A percentile compares a stretch with the other conserved stretches of the same genome.
Evolutionary conservation across 768 basidiomycete genomes (phyloP).

Genomic region (Tulasnella sp.): DNA sequence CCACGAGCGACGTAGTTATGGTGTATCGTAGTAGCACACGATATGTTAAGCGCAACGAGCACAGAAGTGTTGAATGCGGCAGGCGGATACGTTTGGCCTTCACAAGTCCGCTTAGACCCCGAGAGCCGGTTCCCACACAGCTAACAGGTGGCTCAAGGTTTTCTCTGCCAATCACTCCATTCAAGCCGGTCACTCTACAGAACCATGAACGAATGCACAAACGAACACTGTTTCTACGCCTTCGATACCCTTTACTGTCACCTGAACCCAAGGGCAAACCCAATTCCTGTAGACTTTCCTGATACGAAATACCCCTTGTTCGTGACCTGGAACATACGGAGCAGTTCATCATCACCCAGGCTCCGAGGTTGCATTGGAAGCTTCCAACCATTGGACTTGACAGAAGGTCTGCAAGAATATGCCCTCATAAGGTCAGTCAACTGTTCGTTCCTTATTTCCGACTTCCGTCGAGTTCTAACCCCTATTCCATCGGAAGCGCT

Average conservation of each 20-base stretch:
- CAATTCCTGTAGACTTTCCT: conserved; percentile 14
- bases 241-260: conserved; percentile 78
- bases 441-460: not conserved
- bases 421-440: conserved; percentile 61
- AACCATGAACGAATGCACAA: conserved; percentile 44
- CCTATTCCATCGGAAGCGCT: conserved; percentile 46
- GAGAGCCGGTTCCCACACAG: not conserved
- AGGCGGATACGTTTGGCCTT: not conserved
- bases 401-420: conserved; percentile 79
- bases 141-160: not conserved
- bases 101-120: not conserved
- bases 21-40: not conserved
- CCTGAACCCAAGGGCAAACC: conserved; percentile 38
- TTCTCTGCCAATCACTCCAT: not conserved
- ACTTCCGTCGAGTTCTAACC: not conserved
- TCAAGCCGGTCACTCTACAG: not conserved
- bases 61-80: not conserved
- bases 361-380: conserved; percentile 94
- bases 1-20: too few species aligned
- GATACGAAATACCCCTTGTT: conserved; percentile 60
- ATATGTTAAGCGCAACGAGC: not conserved
- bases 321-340: conserved; percentile 89
- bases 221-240: conserved; percentile 74
- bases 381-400: conserved; percentile 72
- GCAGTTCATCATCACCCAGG: conserved; percentile 50